Evolutionary conservation across 257 asterid genomes (phyloP), one percentile per base, ranked within the genome.

Genomic region (Solanum appendiculatum): DNA sequence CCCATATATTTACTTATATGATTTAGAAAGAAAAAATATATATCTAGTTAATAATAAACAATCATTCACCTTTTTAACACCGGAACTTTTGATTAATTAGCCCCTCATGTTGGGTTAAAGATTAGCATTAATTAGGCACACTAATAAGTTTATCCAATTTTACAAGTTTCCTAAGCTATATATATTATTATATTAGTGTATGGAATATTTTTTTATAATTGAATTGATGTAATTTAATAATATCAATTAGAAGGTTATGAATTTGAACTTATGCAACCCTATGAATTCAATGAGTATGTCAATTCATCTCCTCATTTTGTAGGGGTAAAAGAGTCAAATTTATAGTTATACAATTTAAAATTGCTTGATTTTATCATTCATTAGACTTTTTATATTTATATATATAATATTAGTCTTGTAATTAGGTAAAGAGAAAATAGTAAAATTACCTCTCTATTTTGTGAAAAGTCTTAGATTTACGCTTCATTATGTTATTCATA

Each of bases 11-110:
- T 20, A 20, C 48, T 18, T n/a, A 48, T 18, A 82, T 15, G 3
- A 69, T 8, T 70, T 18, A 16, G 15, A 33, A 16, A 70, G 20
- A 20, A 16, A 20, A 58, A 58, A 58, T 3, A 1, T n/a, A 10
- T 63, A 68, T 29, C 6, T 73, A 73, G 1, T 36, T 9, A 36
- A 72, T 34, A 36, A 6, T 34, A 34, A 20, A 5, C 2, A 75
- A 75, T 75, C 14, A n/a, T n/a, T 78, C 8, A 81, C 68, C 7
- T 56, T 80, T 88, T 58, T 34, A 77, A 21, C 12, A 86, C 87
- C 88, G 86, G 29, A 56, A 86, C 83, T 87, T 84, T 89, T 87
- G 91, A 89, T 86, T 80, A 72, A 66, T 66, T 84, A 84, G 60
- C 16, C 78, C 86, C 60, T 60, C 40, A 3, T 84, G 86, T 63